phyloP scores from a whole-genome alignment of 345 rosid genomes.

The Turritis glabra region DNA sequence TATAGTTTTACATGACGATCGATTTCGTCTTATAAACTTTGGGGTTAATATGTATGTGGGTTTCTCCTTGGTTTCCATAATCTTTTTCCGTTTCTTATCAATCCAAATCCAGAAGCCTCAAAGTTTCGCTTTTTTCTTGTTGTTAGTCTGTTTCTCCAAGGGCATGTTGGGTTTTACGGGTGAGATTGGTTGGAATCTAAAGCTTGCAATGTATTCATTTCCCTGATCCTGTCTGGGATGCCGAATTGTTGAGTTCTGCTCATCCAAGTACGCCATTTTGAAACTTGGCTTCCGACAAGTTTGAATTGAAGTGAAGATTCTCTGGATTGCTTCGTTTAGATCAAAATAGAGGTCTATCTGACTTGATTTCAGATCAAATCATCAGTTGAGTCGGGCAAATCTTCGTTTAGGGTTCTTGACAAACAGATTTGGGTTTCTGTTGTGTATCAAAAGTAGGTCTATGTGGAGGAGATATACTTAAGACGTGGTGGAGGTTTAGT shows the following conservation, averaged over 20 bases:
- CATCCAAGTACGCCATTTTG: background rate
- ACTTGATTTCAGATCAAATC: slow-evolving; percentile 52
- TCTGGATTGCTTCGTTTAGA: slow-evolving; percentile 1
- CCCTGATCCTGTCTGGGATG: slow-evolving; percentile 2
- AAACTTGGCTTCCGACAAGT: background rate
- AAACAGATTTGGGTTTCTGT: slow-evolving; percentile 41
- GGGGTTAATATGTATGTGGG: background rate
- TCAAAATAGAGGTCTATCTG: slow-evolving; percentile 49
- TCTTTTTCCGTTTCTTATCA: background rate
- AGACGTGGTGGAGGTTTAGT: background rate
- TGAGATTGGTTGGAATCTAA: slow-evolving; percentile 6
- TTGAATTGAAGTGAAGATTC: background rate
- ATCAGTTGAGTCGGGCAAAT: background rate
- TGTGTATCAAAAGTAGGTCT: background rate
- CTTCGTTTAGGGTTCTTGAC: slow-evolving; percentile 63
- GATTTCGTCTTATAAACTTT: background rate
- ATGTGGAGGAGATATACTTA: background rate
- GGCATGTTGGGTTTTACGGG: background rate
- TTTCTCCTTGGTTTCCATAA: background rate
- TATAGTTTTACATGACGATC: too few relatives aligned
- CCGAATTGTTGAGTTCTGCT: background rate
- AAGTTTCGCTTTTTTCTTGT: background rate
- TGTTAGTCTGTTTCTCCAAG: background rate
- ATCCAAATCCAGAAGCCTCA: background rate
- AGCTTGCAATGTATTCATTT: background rate